Percentiles rank a stretch among this genome's conserved stretches.
Conservation (phyloP, 2,329 filamentous ascomycete species). For the Neophaeococcomyces mojaviensis region DNA sequence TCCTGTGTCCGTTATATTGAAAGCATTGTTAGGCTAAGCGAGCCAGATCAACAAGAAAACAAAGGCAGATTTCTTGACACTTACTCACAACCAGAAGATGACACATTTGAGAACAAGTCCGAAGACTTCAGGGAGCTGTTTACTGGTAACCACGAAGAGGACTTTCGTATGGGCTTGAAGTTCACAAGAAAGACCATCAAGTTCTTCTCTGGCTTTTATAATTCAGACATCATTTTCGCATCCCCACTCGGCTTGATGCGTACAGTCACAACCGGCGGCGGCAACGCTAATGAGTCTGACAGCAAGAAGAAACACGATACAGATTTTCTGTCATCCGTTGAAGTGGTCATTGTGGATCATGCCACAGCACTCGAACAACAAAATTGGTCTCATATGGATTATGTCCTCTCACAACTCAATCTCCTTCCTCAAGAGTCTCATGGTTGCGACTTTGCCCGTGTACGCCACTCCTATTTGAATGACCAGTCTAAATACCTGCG, state of each 20-base stretch:
- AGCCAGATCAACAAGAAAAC: constrained; percentile 89
- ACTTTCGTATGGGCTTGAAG: constrained; percentile 92
- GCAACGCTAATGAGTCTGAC: constrained; percentile 25
- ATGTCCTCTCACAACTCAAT: constrained; percentile 87
- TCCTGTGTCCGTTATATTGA: constrained; percentile 74
- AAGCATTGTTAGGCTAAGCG: constrained; percentile 65
- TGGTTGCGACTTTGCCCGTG: constrained; percentile 86
- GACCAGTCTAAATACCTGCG: constrained; percentile 71
- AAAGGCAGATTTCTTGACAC: constrained; percentile 83
- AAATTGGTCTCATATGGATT: constrained; percentile 94
- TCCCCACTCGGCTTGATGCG: constrained; percentile 84
- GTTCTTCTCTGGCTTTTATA: constrained; percentile 92
- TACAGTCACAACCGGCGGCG: constrained; percentile 64
- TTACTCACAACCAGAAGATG: constrained; percentile 63
- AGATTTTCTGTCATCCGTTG: constrained; percentile 86
- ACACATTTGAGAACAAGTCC: constrained; percentile 62
- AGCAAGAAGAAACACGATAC: constrained; percentile 61
- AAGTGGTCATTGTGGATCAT: constrained; percentile 84
- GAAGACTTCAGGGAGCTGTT: constrained; percentile 86
- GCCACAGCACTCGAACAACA: constrained; percentile 93
- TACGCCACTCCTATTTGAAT: constrained; percentile 89
- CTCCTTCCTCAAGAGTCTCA: constrained; percentile 81
- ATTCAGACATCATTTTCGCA: constrained; percentile 87
- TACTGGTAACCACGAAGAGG: constrained; percentile 91
- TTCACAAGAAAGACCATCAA: constrained; percentile 95